Base-by-base conservation (phyloP, 2,329 filamentous ascomycete genomes). In the Aaosphaeria pasadenensis region DNA sequence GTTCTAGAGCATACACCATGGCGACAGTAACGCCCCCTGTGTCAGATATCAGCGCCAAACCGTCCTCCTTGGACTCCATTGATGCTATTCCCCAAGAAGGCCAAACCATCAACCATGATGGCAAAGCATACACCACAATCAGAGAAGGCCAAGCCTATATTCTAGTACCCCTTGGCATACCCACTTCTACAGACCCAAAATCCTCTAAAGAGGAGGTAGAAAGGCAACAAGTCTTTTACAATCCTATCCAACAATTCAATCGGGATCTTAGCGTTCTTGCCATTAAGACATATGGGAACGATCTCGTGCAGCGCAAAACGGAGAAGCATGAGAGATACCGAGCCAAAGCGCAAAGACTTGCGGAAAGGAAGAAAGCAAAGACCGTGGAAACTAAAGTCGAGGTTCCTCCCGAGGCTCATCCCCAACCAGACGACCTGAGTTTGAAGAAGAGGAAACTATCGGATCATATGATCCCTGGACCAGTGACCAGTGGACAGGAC, bases 241-340 rank as follows among this genome's bases (percentile, higher is more conserved):
- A 99, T 61, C 92, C 94, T 0, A 96, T 99, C 46, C 94, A 99
- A 68, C 94, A 99, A 67, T 99, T 97, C 78, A 99, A 99, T 71
- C 87, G 95, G 42, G 94, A 99, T 67, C 73, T 99, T 56, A 96
- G 90, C 51, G 89, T 96, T 29, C 80, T 99, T 11, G 90, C 90
- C 1, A 96, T 99, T 69, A 89, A 89, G 63, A 88, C 88, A 0
- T 96, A 92, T 67, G 89, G 89, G 1, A 85, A 94, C 57, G 84
- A 89, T 61, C 62, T 71, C 31, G 59, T 81, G 4, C 64, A 84
- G 13, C 73, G 79, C 38, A 68, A 60, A 71, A 77, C 64, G 55
- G 74, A 65, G 39, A 66, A 60, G 51, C 59, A 70, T 36, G 69
- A 85, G 11, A 74, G 64, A 45, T 60, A 58, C 46, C 71, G 71